Base-by-base conservation (phyloP, 345 rosid genomes). In the Eucalyptus tenuipes region DNA sequence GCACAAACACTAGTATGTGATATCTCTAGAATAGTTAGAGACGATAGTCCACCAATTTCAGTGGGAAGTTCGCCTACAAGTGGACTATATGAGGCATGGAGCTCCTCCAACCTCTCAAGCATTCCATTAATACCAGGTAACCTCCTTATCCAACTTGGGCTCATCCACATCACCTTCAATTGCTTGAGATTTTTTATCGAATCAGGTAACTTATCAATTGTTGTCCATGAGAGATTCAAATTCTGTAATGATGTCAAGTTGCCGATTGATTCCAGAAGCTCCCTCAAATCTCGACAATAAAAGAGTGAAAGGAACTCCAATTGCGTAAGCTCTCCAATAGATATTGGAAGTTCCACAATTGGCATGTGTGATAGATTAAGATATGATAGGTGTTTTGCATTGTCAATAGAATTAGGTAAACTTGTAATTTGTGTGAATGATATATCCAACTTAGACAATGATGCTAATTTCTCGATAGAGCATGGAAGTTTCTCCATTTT, bases 201-300 rank as follows among this genome's bases (percentile, higher is more conserved):
- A 10, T 25, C 1, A 5, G 64, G 64, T 57, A 57, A 57, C 29
- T 57, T 13, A 24, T 25, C n/a, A 57, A 57, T 57, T 3, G 10
- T 25, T 24, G 64, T 57, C 1, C 7, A 0, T 10, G 64, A 25
- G n/a, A 25, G 13, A 7, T 57, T 0, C 64, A 57, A 57, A 0
- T 1, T 57, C 7, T 25, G 64, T 24, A 57, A 25, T 1, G 0
- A 3, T 27, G 0, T 61, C 68, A 29, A 4, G 4, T 61, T 0
- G 7, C 33, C 68, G 6, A 61, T 13, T 29, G 31, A n/a, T n/a
- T 64, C 7, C 1, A n/a, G 14, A 24, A 57, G 64, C 13, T 25
- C 1, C 14, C 4, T 3, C 1, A 25, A 25, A 57, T 25, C 25
- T 2, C 1, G 0, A 57, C n/a, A 57, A 4, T 0, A 0, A 57